Evolutionary conservation across 495 filamentous ascomycete species (phyloP).

Genomic region (Neurospora tetraspora): DNA sequence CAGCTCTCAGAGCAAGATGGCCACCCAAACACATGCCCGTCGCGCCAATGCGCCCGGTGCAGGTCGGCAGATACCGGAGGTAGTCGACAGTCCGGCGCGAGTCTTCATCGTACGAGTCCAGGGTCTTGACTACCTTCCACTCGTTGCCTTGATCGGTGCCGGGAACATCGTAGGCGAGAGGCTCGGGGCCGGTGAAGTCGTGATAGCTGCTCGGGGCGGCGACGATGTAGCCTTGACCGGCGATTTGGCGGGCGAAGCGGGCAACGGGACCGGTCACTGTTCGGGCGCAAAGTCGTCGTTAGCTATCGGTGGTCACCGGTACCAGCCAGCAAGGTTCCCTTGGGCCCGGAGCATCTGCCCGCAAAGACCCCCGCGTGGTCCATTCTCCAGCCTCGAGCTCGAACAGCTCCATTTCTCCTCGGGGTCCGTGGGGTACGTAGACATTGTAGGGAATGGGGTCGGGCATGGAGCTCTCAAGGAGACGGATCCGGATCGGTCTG

Average conservation of each 20-base stretch:
- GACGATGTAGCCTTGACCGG: constrained; percentile 87
- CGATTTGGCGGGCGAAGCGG: constrained; percentile 86
- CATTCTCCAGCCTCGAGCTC: background rate
- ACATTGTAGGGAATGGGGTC: background rate
- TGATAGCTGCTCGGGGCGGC: constrained; percentile 87
- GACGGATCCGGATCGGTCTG: background rate
- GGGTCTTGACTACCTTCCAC: constrained; percentile 78
- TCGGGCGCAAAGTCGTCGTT: background rate
- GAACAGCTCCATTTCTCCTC: background rate
- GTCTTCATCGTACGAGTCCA: constrained; percentile 86
- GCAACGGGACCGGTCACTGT: constrained; percentile 86
- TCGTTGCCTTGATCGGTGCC: constrained; percentile 83
- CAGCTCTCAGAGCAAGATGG: constrained; percentile 78
- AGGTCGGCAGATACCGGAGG: constrained; percentile 65
- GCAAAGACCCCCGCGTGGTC: background rate
- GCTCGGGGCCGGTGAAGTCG: constrained; percentile 80
- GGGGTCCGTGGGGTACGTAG: background rate
- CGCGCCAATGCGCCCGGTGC: constrained; percentile 73
- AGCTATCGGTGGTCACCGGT: background rate
- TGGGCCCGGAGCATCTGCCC: background rate
- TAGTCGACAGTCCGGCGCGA: constrained; percentile 60
- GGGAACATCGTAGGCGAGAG: constrained; percentile 75
- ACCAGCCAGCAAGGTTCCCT: background rate
- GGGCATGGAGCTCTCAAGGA: background rate
- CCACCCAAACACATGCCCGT: constrained; percentile 97